Evolutionary conservation across 2,329 filamentous ascomycete species (phyloP).

Genomic region (Venturiaceae sp.): DNA sequence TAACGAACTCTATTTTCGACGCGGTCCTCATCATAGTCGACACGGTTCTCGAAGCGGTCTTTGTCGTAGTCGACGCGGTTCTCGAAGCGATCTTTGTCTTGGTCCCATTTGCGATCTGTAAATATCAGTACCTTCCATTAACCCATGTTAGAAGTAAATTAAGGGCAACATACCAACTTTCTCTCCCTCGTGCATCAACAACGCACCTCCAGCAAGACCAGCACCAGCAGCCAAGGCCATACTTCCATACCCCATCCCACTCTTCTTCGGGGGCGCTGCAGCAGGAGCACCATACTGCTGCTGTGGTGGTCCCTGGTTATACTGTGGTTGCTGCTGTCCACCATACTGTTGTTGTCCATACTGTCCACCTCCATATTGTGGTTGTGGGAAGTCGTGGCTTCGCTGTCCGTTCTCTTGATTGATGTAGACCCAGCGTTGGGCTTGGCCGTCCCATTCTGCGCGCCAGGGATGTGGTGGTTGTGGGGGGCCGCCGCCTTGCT

Average conservation of each 20-base stretch:
- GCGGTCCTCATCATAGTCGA: conserved; percentile 10
- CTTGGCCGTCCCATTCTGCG: conserved; percentile 32
- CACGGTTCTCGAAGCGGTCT: conserved; percentile 18
- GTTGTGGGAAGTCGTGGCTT: conserved; percentile 20
- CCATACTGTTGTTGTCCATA: conserved; percentile 7
- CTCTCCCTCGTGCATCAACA: conserved; percentile 35
- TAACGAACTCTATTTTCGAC: not conserved
- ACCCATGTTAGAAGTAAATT: not conserved
- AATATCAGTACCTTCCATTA: too few species aligned
- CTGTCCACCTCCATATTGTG: not conserved
- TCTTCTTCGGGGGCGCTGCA: not conserved
- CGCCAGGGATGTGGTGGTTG: conserved; percentile 33
- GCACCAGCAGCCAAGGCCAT: conserved; percentile 29
- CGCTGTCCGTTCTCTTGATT: conserved; percentile 37
- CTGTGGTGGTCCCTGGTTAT: conserved; percentile 8
- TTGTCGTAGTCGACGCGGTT: conserved; percentile 12
- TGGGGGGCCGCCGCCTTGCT: conserved; percentile 13
- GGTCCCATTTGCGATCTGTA: conserved; percentile 24
- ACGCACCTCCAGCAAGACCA: conserved; percentile 32
- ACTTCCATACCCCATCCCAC: conserved; percentile 10
- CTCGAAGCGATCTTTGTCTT: conserved; percentile 16
- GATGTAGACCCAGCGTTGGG: conserved; percentile 33
- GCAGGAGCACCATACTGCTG: conserved; percentile 9
- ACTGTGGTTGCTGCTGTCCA: conserved; percentile 9
- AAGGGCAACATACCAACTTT: conserved; percentile 24